Base-by-base conservation (phyloP, 75 land plant genomes). In the Sequoia sempervirens region DNA sequence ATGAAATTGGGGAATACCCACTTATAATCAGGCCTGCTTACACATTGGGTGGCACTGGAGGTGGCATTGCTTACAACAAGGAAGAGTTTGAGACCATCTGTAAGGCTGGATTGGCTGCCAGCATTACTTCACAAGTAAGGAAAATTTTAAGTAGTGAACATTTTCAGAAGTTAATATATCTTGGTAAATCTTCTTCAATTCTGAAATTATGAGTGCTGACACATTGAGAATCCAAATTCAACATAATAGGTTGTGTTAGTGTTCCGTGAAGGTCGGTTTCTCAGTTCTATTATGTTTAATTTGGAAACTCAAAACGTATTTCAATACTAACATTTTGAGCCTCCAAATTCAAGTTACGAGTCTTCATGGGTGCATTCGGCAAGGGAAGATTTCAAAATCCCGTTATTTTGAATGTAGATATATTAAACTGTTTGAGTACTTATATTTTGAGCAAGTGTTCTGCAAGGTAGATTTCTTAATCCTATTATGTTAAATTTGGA, bases 41-140 rank as follows among this genome's bases (percentile, higher is more conserved):
- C 72, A 98, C 99, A 8, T 85, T 98, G n/a, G 99, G 99, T 12
- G 99, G 99, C 0, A 98, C 99, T 34, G 99, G 99, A 23, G 99
- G 99, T 37, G 99, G 99, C 17, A 98, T 98, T 81, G 99, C 99
- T 18, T 98, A 96, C 81, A 96, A 96, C 84, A 93, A 85, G 82
- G 97, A 95, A 61, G 99, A 98, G 88, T 95, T 96, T 84, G 99
- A 98, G 88, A 40, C 92, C 0, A 98, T 96, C 52, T 98, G 99
- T 84, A 96, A 96, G 91, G 84, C 99, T 17, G 99, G 99, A 20
- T 81, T 98, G 76, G 90, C 92, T n/a, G 99, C 99, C 5, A 98
- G 99, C 74, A 36, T 95, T 79, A 93, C 90, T 18, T 92, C 98
- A 12, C 99, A 98, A 91, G 73, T 70, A 70, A 30, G 73, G 15